Evolutionary conservation across 2,329 filamentous ascomycete species (phyloP).

Genomic region (Fragosphaeria purpurea): DNA sequence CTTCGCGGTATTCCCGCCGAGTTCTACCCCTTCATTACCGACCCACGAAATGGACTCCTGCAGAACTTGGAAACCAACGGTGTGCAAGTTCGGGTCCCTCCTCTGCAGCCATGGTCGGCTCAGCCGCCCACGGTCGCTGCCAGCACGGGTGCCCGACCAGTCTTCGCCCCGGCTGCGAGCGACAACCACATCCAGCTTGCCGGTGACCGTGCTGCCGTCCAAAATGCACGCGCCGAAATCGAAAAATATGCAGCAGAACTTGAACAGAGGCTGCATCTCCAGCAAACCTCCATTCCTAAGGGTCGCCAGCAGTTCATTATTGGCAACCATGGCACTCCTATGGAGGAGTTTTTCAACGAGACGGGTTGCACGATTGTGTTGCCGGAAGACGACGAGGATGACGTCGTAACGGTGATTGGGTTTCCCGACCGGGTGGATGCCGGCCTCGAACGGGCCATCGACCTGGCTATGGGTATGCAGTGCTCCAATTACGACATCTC

Average conservation of each 20-base stretch:
- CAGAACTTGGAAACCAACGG: slow-evolving; percentile 63
- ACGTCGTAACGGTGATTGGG: slow-evolving; percentile 77
- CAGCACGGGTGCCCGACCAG: slow-evolving; percentile 50
- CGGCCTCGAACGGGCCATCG: slow-evolving; percentile 75
- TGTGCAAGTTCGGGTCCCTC: slow-evolving; percentile 72
- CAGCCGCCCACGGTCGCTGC: slow-evolving; percentile 54
- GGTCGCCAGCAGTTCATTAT: slow-evolving; percentile 93
- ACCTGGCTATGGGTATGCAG: slow-evolving; percentile 79
- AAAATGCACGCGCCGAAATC: slow-evolving; percentile 69
- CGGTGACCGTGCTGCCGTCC: slow-evolving; percentile 75
- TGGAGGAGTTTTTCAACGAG: slow-evolving; percentile 78
- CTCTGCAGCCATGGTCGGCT: slow-evolving; percentile 65
- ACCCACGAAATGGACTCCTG: slow-evolving; percentile 59
- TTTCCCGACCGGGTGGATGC: slow-evolving; percentile 61
- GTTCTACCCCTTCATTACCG: slow-evolving; percentile 91
- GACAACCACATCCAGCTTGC: slow-evolving; percentile 75
- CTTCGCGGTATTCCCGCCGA: slow-evolving; percentile 79
- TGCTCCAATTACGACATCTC: slow-evolving; percentile 75
- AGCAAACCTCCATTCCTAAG: slow-evolving; percentile 72
- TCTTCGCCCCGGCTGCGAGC: slow-evolving; percentile 59
- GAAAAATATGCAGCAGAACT: slow-evolving; percentile 71
- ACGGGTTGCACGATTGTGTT: slow-evolving; percentile 86
- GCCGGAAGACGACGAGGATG: slow-evolving; percentile 66
- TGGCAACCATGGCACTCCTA: slow-evolving; percentile 67
- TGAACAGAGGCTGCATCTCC: slow-evolving; percentile 61